Conservation (phyloP, 805 yeast genomes). For the Wickerhamomyces silvicola region DNA sequence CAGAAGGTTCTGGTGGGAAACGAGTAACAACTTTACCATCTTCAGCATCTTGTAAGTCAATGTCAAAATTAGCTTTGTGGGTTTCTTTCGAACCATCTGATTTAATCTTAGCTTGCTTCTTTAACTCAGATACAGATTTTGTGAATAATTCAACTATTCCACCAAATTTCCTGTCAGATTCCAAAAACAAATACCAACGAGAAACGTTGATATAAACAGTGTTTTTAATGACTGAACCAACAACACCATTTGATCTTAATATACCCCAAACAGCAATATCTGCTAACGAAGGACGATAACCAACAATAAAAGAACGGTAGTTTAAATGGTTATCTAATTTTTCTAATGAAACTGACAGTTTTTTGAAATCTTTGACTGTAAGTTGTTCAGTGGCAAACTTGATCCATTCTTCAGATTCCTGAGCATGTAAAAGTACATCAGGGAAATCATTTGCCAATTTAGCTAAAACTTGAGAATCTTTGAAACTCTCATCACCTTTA, state of each 20-base stretch:
- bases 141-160: conserved; percentile 60
- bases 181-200: conserved; percentile 86
- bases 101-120: conserved; percentile 54
- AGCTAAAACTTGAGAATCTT: conserved; percentile 39
- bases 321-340: conserved; percentile 76
- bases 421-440: conserved; percentile 26
- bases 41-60: conserved; percentile 84
- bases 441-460: conserved; percentile 50
- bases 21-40: conserved; percentile 96
- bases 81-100: conserved; percentile 64
- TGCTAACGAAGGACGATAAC: conserved; percentile 61
- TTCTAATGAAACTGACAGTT: conserved; percentile 70
- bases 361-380: conserved; percentile 82
- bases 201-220: conserved; percentile 79
- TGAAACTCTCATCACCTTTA: conserved; percentile 36
- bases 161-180: conserved; percentile 61
- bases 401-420: conserved; percentile 54
- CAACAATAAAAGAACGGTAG: conserved; percentile 73
- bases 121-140: conserved; percentile 65
- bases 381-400: conserved; percentile 62
- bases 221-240: conserved; percentile 84
- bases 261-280: conserved; percentile 94
- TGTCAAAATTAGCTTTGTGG: conserved; percentile 93
- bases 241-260: conserved; percentile 85
- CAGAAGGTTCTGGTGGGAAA: conserved; percentile 99